Evolutionary conservation across 129 eudicot genomes (phyloP).

Genomic region (Mikania micrantha): DNA sequence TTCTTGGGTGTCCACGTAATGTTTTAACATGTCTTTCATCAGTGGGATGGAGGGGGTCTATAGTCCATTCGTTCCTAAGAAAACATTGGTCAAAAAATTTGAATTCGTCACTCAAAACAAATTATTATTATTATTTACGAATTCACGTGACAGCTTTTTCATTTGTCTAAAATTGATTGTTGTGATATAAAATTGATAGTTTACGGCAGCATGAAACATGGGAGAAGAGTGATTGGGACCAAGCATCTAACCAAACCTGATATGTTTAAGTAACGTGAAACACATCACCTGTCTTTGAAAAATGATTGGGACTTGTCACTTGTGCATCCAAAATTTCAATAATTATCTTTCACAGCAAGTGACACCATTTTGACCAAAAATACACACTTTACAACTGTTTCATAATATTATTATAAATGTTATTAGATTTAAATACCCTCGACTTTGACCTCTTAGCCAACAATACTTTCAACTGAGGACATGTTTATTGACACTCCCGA

Average conservation of each 20-base stretch:
- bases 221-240: slow-evolving; percentile 6
- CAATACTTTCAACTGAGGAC: no score
- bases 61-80: no score
- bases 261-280: slow-evolving; percentile 12
- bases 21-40: no score
- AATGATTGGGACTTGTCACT: slow-evolving; percentile 4
- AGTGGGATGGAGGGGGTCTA: no score
- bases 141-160: background rate
- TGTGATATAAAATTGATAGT: slow-evolving; percentile 2
- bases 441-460: no score
- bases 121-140: no score
- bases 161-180: background rate
- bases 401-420: no score
- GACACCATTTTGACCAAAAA: background rate
- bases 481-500: no score
- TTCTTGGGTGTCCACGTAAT: no score
- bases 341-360: background rate
- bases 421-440: no score
- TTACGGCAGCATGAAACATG: slow-evolving; percentile 13
- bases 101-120: background rate
- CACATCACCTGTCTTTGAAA: slow-evolving; percentile 12
- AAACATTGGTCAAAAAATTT: background rate
- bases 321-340: background rate
- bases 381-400: no score
- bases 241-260: slow-evolving; percentile 6